Percentiles rank a stretch among this genome's conserved stretches.
Conservation (phyloP, 768 basidiomycete genomes). For the Boletus rubroflammeus region DNA sequence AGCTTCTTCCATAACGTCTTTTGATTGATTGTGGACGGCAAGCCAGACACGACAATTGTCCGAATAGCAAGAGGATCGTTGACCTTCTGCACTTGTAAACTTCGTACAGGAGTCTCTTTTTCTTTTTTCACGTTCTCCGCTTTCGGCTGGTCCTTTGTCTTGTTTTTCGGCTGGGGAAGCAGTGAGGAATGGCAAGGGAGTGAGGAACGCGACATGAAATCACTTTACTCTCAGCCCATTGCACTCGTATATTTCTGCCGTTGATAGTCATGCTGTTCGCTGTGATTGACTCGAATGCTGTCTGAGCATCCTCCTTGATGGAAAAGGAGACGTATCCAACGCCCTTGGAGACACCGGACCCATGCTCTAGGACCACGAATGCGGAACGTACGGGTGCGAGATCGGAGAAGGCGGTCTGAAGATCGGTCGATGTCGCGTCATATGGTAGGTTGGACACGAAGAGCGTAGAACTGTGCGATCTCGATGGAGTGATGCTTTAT, state of each 20-base stretch:
- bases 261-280: slow-evolving; percentile 63
- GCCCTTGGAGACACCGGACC: slow-evolving; percentile 78
- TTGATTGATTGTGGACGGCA: slow-evolving; percentile 58
- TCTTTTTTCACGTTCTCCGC: slow-evolving; percentile 33
- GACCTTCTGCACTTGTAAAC: slow-evolving; percentile 33
- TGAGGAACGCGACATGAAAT: slow-evolving; percentile 1
- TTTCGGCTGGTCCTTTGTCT: slow-evolving; percentile 31
- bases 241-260: slow-evolving; percentile 66
- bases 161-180: slow-evolving; percentile 41
- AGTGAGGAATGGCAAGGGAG: background rate
- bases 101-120: slow-evolving; percentile 36
- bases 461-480: slow-evolving; percentile 62
- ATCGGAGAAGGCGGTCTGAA: slow-evolving; percentile 92
- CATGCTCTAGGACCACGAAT: slow-evolving; percentile 85
- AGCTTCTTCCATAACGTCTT: slow-evolving; percentile 82
- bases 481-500: background rate
- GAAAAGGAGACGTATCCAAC: slow-evolving; percentile 96
- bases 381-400: slow-evolving; percentile 92
- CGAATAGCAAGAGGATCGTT: slow-evolving; percentile 81
- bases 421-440: slow-evolving; percentile 83
- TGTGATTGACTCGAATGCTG: slow-evolving; percentile 61
- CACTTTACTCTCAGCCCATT: slow-evolving; percentile 83
- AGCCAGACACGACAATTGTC: slow-evolving; percentile 74
- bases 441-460: slow-evolving; percentile 95
- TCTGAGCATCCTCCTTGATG: slow-evolving; percentile 81